Evolutionary conservation across 2,329 filamentous ascomycete species (phyloP).

Genomic region (Aspergillus alliaceus): DNA sequence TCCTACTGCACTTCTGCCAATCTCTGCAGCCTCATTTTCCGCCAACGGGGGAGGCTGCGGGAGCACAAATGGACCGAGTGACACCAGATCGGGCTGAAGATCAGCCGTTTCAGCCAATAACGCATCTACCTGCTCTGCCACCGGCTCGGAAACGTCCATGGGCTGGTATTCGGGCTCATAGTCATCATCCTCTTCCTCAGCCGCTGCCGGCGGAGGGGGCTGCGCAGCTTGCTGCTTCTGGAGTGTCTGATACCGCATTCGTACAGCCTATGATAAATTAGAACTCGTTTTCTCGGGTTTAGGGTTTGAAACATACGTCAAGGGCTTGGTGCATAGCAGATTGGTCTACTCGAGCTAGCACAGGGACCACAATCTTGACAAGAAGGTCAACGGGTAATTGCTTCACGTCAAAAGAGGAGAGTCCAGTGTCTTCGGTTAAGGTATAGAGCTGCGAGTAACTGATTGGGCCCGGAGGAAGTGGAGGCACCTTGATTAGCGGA

Average conservation of each 20-base stretch:
- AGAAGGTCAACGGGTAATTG: conserved; percentile 74
- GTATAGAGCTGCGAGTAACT: conserved; percentile 84
- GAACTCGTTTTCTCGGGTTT: conserved; percentile 3
- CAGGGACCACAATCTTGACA: conserved; percentile 76
- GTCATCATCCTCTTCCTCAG: conserved; percentile 75
- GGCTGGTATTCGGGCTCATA: conserved; percentile 87
- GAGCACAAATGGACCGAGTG: conserved; percentile 75
- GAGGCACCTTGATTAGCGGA: conserved; percentile 59
- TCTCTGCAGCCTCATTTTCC: conserved; percentile 68
- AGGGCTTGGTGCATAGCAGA: conserved; percentile 71
- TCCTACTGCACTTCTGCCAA: conserved; percentile 71
- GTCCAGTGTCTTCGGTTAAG: conserved; percentile 70
- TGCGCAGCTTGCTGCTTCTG: conserved; percentile 37
- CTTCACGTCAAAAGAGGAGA: conserved; percentile 80
- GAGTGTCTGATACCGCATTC: conserved; percentile 38
- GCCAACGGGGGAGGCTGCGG: conserved; percentile 74
- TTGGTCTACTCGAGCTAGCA: conserved; percentile 71
- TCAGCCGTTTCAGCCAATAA: conserved; percentile 75
- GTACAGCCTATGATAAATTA: conserved; percentile 34
- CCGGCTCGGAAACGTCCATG: conserved; percentile 53
- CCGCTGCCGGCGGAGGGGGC: conserved; percentile 24
- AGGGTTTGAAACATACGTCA: conserved; percentile 52
- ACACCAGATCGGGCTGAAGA: conserved; percentile 57
- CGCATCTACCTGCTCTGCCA: conserved; percentile 59
- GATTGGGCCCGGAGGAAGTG: conserved; percentile 72